phyloP scores from a whole-genome alignment of 2,329 filamentous ascomycete species.

The Bretziella fagacearum region DNA sequence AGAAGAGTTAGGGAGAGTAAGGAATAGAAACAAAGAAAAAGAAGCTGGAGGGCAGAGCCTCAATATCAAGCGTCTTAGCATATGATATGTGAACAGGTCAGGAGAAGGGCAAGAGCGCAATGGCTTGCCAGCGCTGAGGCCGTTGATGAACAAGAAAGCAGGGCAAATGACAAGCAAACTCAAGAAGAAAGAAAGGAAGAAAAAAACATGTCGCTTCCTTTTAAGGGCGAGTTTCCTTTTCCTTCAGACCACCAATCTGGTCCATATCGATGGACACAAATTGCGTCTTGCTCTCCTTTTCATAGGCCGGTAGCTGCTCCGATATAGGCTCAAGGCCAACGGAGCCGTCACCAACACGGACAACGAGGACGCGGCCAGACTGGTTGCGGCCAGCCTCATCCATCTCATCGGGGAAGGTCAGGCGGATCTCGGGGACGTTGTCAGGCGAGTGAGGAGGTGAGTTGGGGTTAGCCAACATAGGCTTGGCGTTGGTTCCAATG shows the following conservation, averaged over 20 bases:
- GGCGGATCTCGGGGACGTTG: conserved; percentile 85
- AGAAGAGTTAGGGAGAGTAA: too few species aligned
- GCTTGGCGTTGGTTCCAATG: conserved; percentile 59
- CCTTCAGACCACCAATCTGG: conserved; percentile 81
- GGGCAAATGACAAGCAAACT: conserved; percentile 2
- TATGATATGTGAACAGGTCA: conserved; percentile 1
- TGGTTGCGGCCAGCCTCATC: conserved; percentile 67
- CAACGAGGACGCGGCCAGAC: conserved; percentile 78
- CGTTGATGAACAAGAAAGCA: not conserved
- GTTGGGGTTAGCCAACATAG: conserved; percentile 57
- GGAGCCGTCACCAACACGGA: conserved; percentile 64
- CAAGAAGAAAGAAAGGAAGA: conserved; percentile 7
- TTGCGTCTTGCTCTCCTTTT: conserved; percentile 58
- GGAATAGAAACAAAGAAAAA: conserved; percentile 12
- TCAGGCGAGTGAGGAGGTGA: conserved; percentile 64
- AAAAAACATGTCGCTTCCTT: not conserved
- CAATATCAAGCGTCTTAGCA: not conserved
- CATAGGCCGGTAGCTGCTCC: conserved; percentile 73
- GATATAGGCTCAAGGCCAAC: conserved; percentile 80
- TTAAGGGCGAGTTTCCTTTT: conserved; percentile 45
- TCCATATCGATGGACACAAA: conserved; percentile 94
- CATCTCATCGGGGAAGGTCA: conserved; percentile 93
- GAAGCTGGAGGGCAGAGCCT: not conserved
- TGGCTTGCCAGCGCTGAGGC: not conserved
- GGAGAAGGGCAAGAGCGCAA: not conserved